phyloP scores from a whole-genome alignment of 306 rosid genomes.

The Rubus idaeus region DNA sequence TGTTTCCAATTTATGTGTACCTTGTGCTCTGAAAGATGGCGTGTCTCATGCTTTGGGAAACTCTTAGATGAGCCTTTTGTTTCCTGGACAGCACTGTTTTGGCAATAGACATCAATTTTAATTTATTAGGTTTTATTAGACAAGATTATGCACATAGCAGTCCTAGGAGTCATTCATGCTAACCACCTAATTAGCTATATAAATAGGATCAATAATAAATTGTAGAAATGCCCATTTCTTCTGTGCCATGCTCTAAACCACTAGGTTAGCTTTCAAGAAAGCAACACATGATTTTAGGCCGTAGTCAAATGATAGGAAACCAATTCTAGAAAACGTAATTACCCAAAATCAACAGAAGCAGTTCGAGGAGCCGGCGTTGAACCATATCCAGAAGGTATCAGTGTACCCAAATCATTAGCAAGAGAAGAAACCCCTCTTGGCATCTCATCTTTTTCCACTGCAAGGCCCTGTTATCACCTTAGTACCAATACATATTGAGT shows the following conservation, averaged over 20 bases:
- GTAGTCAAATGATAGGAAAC: neutral
- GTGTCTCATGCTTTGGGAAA: conserved; percentile 84
- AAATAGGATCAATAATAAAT: neutral
- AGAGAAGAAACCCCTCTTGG: conserved; percentile 55
- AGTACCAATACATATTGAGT: conserved; percentile 34
- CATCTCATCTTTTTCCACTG: conserved; percentile 64
- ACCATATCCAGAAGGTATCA: conserved; percentile 36
- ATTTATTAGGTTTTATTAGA: neutral
- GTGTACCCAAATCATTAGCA: conserved; percentile 45
- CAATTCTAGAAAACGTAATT: conserved; percentile 2
- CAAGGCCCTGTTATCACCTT: conserved; percentile 81
- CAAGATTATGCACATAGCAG: neutral
- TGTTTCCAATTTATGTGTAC: conserved; percentile 28
- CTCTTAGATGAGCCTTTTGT: conserved; percentile 65
- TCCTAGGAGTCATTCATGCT: neutral
- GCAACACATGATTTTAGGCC: no score
- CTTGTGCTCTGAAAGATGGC: conserved; percentile 97
- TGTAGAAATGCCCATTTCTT: neutral
- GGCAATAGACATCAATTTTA: conserved; percentile 21
- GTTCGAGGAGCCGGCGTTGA: conserved; percentile 32
- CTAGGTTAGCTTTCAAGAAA: neutral
- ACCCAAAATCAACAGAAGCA: conserved; percentile 71
- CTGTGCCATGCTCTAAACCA: neutral
- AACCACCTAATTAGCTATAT: neutral
- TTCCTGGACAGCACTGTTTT: conserved; percentile 58